phyloP scores from a whole-genome alignment of 2,329 filamentous ascomycete species.

The Fusarium praegraminearum region DNA sequence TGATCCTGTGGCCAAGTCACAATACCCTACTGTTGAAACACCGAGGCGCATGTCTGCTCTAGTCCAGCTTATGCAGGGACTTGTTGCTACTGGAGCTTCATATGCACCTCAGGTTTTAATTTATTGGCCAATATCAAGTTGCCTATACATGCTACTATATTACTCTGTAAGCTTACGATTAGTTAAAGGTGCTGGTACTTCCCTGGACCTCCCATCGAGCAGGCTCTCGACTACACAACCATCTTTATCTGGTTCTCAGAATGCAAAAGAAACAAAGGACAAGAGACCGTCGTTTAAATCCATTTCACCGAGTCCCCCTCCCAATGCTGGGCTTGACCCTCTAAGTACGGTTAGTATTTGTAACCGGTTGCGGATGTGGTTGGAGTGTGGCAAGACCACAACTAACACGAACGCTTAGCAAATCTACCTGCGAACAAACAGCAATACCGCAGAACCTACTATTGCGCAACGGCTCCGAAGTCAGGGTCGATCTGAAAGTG shows the following conservation, averaged over 20 bases:
- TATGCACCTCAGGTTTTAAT: slow-evolving; percentile 6
- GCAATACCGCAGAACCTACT: slow-evolving; percentile 54
- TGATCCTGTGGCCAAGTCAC: slow-evolving; percentile 17
- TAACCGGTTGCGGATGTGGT: neutral
- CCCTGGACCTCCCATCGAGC: slow-evolving; percentile 43
- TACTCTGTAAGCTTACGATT: slow-evolving; percentile 46
- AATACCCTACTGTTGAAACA: slow-evolving; percentile 14
- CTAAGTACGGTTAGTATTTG: slow-evolving; percentile 53
- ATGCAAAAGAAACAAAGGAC: slow-evolving; percentile 53
- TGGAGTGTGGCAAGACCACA: neutral
- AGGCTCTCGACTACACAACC: slow-evolving; percentile 47
- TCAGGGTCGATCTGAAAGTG: slow-evolving; percentile 65
- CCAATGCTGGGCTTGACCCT: slow-evolving; percentile 53
- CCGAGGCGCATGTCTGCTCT: slow-evolving; percentile 23
- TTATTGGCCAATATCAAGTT: slow-evolving; percentile 12
- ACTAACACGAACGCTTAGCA: slow-evolving; percentile 47
- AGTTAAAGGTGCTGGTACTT: slow-evolving; percentile 40
- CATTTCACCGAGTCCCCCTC: slow-evolving; percentile 42
- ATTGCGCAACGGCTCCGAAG: slow-evolving; percentile 68
- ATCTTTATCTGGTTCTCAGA: slow-evolving; percentile 70
- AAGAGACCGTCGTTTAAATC: slow-evolving; percentile 47
- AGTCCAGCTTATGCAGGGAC: slow-evolving; percentile 27
- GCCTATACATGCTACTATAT: slow-evolving; percentile 8
- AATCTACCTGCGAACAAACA: slow-evolving; percentile 57
- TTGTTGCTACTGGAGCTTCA: slow-evolving; percentile 20